Evolutionary conservation across 257 asterid genomes (phyloP).

Genomic region (Forsythia suspensa): DNA sequence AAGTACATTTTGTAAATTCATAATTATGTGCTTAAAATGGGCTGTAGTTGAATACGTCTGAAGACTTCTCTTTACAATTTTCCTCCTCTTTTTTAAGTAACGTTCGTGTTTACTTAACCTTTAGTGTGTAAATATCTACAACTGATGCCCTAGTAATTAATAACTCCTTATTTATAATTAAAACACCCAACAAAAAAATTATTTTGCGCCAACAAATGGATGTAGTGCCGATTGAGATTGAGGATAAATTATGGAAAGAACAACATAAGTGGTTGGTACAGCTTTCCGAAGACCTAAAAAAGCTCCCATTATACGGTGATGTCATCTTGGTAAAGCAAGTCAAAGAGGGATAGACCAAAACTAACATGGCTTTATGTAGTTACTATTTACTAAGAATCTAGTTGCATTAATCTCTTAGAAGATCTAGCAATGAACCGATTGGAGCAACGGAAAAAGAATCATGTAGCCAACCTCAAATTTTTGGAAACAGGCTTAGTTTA

Average conservation of each 20-base stretch:
- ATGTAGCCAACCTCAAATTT: neutral
- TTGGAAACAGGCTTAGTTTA: neutral
- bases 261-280: neutral
- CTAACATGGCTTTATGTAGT: neutral
- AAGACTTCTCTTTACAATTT: neutral
- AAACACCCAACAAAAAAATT: neutral
- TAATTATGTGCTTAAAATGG: neutral
- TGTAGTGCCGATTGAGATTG: neutral
- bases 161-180: neutral
- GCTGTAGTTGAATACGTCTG: neutral
- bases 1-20: neutral
- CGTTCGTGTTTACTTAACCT: neutral
- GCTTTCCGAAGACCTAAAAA: neutral
- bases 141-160: neutral
- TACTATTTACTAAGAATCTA: neutral
- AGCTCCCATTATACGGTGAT: neutral
- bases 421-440: neutral
- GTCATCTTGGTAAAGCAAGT: neutral
- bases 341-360: neutral
- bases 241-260: neutral
- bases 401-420: neutral
- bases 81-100: neutral
- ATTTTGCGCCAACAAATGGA: neutral
- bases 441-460: neutral
- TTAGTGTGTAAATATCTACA: neutral